Evolutionary conservation across 2,329 filamentous ascomycete species (phyloP), one percentile per base, ranked within the genome.

Genomic region (Botrytis aclada): DNA sequence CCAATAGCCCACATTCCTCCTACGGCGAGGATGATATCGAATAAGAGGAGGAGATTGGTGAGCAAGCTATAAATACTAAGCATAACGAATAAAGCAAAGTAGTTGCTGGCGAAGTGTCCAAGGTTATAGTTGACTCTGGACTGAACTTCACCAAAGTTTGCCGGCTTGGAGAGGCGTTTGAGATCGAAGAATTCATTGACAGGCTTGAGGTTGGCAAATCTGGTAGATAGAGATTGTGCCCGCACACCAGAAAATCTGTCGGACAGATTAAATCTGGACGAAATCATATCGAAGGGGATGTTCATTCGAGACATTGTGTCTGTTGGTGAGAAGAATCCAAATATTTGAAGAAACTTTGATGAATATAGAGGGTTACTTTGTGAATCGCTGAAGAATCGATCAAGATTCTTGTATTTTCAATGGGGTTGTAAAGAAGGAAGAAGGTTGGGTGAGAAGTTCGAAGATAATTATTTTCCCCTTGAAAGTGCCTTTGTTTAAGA

Each of bases 71-170:
- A 99, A 84, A 99, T 92, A 86, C 92, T 93, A 81, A 99, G 91
- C 91, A 99, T 97, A 79, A 93, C 87, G 82, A 98, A 97, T 79
- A 98, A 89, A 76, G 93, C 92, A 78, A 93, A 92, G 88, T 99
- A 99, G 87, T 99, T 99, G 91, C 94, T 98, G 75, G 94, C 97
- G 87, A 97, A 99, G 86, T 98, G 92, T 82, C 92, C 90, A 77
- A 99, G 85, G 84, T 99, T 99, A 90, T 98, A 98, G 87, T 97
- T 97, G 85, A 97, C 91, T 77, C 95, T 90, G 79, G 92, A 94
- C 84, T 98, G 95, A 76, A 94, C 90, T 83, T 98, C 95, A 77
- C 86, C 86, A 80, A 98, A 98, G 85, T 97, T 97, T 81, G 89
- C 89, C 41, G 96, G 96, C 86, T 98, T 99, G 77, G 94, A 97